Base-by-base conservation (phyloP, 768 basidiomycete genomes). In the Chiua virens region DNA sequence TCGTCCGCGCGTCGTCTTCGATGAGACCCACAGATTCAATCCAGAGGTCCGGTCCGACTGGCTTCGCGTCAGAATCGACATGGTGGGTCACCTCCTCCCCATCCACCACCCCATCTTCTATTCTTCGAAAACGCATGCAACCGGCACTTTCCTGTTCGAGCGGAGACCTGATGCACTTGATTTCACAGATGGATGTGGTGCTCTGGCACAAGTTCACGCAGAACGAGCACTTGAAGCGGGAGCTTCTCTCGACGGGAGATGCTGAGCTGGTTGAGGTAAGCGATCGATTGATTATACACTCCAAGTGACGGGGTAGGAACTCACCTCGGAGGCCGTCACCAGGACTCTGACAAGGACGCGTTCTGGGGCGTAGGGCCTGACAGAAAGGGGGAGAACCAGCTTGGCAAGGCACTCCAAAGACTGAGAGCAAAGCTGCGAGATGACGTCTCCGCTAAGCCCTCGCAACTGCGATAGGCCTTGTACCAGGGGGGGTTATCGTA, bases 341-440 rank as follows among this genome's bases (percentile, higher is more conserved):
- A 64, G 57, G 58, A 63, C 47, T 64, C 64, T 2, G 61, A 63
- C 60, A 64, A 65, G 45, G 73, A 76, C 53, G 62, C 69, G 41
- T 74, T 75, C 56, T 77, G 75, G 74, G 75, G 74, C 25, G 54
- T 73, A 49, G 74, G 75, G 42, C 59, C 60, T 41, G 65, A 75
- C 21, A 59, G 65, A 42, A 60, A 60, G 50, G 75, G 74, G 37
- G 59, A 68, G 55, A 75, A 75, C 49, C 71, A 75, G 54, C 60
- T 77, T 17, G 75, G 74, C 21, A 74, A 72, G 54, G 68, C 74
- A 42, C 68, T 75, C 37, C 66, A 67, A 49, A 69, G 71, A 49
- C 57, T 75, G 49, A 69, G 74, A 59, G 57, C 53, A 51, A 60
- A 58, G 48, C 54, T 73, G 57, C 64, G 64, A 45, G 58, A 56